A percentile compares a stretch with the other conserved stretches of the same genome.
These are phyloP conservation scores for Pythium phragmitis DNA, from an alignment of 352 stramenopile genomes.

Conservation along the genomic window DNA sequence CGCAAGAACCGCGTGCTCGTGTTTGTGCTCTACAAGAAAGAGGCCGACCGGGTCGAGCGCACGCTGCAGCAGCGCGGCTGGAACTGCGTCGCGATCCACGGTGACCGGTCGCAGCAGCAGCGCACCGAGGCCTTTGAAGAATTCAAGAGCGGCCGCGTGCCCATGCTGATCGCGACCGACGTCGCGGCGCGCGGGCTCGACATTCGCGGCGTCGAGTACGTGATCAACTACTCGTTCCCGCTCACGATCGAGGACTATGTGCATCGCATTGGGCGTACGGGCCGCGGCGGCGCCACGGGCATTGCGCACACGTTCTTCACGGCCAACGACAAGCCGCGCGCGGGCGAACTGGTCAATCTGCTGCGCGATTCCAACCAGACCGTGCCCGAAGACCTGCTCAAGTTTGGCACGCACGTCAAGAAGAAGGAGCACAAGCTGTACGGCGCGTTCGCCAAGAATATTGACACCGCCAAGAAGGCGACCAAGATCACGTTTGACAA, in stretches of 20 bases:
- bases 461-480: conserved; percentile 95
- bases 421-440: conserved; percentile 99
- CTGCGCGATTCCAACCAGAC: conserved; percentile 93
- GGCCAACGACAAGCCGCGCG: conserved; percentile 94
- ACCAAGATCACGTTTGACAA: conserved; percentile 97
- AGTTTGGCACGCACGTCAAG: conserved; percentile 99
- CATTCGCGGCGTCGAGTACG: conserved; percentile 96
- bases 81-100: conserved; percentile 95
- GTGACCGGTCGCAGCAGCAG: conserved; percentile 93
- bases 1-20: conserved; percentile 94
- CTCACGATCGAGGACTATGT: conserved; percentile 98
- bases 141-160: conserved; percentile 94
- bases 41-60: conserved; percentile 94
- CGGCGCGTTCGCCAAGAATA: conserved; percentile 94
- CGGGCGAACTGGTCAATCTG: conserved; percentile 95
- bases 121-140: conserved; percentile 90
- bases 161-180: conserved; percentile 96
- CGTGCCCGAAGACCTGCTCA: conserved; percentile 93
- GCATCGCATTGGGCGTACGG: conserved; percentile 94
- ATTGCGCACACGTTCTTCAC: conserved; percentile 98
- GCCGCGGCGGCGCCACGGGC: conserved; percentile 93
- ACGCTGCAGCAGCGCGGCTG: conserved; percentile 92
- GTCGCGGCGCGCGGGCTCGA: conserved; percentile 96
- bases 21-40: conserved; percentile 99
- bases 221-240: conserved; percentile 98